Evolutionary conservation across 2,329 filamentous ascomycete genomes (phyloP).

Genomic region (Fusarium sp.): DNA sequence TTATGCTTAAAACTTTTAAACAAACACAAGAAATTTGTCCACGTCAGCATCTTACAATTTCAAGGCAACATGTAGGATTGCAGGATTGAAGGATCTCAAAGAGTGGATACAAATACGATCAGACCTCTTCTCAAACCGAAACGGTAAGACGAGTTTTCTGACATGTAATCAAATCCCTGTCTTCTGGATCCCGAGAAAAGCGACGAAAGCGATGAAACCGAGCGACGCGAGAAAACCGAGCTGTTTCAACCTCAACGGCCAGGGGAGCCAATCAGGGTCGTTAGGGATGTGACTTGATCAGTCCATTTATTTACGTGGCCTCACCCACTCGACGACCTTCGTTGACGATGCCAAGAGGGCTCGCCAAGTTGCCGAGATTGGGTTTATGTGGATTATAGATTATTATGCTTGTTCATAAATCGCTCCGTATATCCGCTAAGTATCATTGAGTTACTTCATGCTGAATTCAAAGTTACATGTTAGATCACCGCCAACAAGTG

Average conservation of each 20-base stretch:
- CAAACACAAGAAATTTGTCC: too few relatives aligned
- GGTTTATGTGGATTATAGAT: not conserved
- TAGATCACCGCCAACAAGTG: too few relatives aligned
- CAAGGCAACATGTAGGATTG: too few relatives aligned
- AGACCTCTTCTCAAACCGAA: too few relatives aligned
- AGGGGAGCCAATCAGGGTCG: not conserved
- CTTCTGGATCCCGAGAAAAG: not conserved
- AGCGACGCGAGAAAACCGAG: constrained; percentile 7
- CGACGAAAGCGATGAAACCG: constrained; percentile 2
- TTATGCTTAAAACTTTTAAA: constrained; percentile 7
- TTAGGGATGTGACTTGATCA: not conserved
- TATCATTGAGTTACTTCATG: too few relatives aligned
- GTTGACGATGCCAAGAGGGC: constrained; percentile 5
- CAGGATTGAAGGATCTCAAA: too few relatives aligned
- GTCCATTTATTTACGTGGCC: not conserved
- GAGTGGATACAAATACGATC: too few relatives aligned
- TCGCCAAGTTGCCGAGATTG: not conserved
- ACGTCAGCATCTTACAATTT: too few relatives aligned
- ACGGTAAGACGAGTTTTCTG: not conserved
- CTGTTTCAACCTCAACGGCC: not conserved
- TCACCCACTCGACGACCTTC: not conserved
- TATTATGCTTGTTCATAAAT: not conserved
- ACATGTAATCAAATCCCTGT: not conserved
- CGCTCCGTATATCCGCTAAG: accelerated
- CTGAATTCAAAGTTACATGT: too few relatives aligned